A percentile compares a stretch with the other conserved stretches of the same genome.
Conservation (phyloP, 2,329 filamentous ascomycete species). For the Zalaria obscura region DNA sequence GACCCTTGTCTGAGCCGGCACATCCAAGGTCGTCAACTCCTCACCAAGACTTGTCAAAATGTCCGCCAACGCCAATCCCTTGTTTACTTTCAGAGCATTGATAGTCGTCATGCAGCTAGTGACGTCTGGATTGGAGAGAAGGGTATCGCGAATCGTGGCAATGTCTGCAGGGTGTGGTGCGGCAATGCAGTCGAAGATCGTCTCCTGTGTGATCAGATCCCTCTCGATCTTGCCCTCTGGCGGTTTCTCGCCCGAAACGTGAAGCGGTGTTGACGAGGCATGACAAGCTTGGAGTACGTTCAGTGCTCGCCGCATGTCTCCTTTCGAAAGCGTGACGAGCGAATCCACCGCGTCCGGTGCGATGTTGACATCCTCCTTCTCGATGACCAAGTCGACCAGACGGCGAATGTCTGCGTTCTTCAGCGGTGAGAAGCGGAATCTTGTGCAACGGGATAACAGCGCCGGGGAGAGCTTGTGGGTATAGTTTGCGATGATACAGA, state of each 20-base stretch:
- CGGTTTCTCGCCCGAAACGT: constrained; percentile 31
- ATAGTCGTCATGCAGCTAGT: constrained; percentile 79
- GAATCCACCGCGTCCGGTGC: constrained; percentile 66
- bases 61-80: constrained; percentile 82
- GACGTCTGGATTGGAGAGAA: constrained; percentile 75
- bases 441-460: constrained; percentile 79
- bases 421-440: constrained; percentile 87
- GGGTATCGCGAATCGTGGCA: constrained; percentile 65
- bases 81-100: constrained; percentile 70
- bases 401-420: constrained; percentile 76
- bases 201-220: constrained; percentile 79
- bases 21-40: constrained; percentile 68
- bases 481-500: constrained; percentile 98
- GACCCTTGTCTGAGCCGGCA: constrained; percentile 74
- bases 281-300: constrained; percentile 96
- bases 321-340: constrained; percentile 75
- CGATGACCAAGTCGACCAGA: constrained; percentile 78
- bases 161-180: constrained; percentile 87
- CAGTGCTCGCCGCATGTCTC: constrained; percentile 87
- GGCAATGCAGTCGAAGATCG: constrained; percentile 94
- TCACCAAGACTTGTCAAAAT: constrained; percentile 80
- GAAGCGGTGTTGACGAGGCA: constrained; percentile 61
- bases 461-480: constrained; percentile 94
- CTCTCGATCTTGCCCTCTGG: constrained; percentile 45
- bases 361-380: constrained; percentile 76